Conservation (phyloP, 345 rosid species). For the Hypericum perforatum region DNA sequence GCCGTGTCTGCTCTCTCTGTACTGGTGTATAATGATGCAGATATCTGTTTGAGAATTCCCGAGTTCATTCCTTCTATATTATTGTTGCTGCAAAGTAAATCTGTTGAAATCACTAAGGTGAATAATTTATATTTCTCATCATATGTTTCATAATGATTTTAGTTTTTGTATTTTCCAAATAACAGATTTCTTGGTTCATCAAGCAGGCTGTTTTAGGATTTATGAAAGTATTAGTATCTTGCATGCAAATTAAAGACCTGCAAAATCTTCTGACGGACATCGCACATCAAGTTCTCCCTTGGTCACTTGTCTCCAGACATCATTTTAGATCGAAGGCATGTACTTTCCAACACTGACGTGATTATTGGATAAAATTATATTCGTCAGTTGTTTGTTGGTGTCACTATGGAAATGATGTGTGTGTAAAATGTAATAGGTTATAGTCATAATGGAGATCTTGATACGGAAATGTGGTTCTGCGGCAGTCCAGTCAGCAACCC, state of each 20-base stretch:
- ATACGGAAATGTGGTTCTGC: conserved; percentile 74
- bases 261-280: conserved; percentile 46
- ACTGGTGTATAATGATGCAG: conserved; percentile 56
- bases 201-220: conserved; percentile 84
- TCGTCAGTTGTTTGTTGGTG: background rate
- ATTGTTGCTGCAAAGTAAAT: conserved; percentile 75
- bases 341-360: background rate
- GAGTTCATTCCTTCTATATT: conserved; percentile 65
- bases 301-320: conserved; percentile 83
- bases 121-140: conserved; percentile 10
- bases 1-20: conserved; percentile 87
- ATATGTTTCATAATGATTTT: background rate
- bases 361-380: background rate
- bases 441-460: conserved; percentile 74
- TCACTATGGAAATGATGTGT: background rate
- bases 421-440: conserved; percentile 39
- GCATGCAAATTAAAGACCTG: conserved; percentile 56
- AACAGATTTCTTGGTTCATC: conserved; percentile 9
- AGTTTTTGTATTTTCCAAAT: background rate
- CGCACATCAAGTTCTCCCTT: conserved; percentile 47
- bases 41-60: conserved; percentile 45
- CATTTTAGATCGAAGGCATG: conserved; percentile 78
- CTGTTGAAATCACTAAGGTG: conserved; percentile 74
- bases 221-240: conserved; percentile 72
- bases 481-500: conserved; percentile 51